Evolutionary conservation across 2,329 filamentous ascomycete genomes (phyloP).

Genomic region (Pleoardoris graminearum): DNA sequence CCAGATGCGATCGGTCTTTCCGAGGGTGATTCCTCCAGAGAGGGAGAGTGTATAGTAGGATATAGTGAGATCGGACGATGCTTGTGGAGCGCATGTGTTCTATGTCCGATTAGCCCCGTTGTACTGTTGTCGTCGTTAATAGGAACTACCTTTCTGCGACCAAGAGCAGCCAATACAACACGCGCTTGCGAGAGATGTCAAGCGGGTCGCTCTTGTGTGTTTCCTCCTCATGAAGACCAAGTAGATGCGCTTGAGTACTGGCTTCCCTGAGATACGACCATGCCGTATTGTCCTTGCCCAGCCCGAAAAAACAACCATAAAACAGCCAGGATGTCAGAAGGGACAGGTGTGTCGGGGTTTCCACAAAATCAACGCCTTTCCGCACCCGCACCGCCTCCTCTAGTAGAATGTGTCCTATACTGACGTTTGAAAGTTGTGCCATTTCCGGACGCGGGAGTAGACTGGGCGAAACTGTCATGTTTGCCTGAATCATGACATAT

Average conservation of each 20-base stretch:
- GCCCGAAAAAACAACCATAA: conserved; percentile 63
- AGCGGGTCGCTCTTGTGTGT: conserved; percentile 56
- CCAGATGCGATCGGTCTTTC: conserved; percentile 61
- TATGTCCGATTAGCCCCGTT: conserved; percentile 30
- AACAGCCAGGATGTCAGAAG: conserved; percentile 67
- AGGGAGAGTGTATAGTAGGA: conserved; percentile 61
- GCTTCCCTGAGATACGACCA: conserved; percentile 67
- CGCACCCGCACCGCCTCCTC: conserved; percentile 62
- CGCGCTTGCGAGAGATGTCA: conserved; percentile 58
- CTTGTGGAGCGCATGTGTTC: conserved; percentile 65
- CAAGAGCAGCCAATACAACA: conserved; percentile 66
- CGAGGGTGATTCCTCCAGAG: conserved; percentile 54
- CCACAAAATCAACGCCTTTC: conserved; percentile 61
- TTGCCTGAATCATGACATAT: conserved; percentile 55
- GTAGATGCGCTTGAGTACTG: conserved; percentile 61
- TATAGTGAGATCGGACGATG: conserved; percentile 66
- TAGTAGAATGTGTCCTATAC: conserved; percentile 59
- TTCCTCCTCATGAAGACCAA: conserved; percentile 62
- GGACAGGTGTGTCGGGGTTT: conserved; percentile 58
- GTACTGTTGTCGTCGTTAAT: not conserved
- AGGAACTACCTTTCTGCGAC: conserved; percentile 61
- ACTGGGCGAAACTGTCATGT: conserved; percentile 49
- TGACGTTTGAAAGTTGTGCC: conserved; percentile 48
- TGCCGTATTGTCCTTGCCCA: conserved; percentile 64
- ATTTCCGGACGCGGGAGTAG: conserved; percentile 53